Evolutionary conservation across 768 basidiomycete species (phyloP).

Genomic region (Kwoniella sp.): DNA sequence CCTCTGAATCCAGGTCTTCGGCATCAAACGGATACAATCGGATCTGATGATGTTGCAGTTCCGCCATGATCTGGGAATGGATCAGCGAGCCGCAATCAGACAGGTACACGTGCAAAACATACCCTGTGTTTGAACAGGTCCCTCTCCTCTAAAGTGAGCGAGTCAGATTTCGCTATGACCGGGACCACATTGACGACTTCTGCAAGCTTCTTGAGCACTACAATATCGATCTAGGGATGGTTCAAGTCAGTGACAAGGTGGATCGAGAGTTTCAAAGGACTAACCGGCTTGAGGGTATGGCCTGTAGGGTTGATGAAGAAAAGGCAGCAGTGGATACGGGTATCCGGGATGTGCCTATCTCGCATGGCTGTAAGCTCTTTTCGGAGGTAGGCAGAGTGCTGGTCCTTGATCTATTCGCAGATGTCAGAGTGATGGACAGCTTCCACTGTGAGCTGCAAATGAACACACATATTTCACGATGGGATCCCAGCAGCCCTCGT

Average conservation of each 20-base stretch:
- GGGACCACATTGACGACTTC: conserved; percentile 99
- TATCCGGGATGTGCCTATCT: conserved; percentile 96
- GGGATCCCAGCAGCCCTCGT: conserved; percentile 99
- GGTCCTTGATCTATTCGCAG: conserved; percentile 62
- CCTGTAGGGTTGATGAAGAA: conserved; percentile 99
- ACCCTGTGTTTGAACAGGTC: conserved; percentile 90
- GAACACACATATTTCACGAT: conserved; percentile 88
- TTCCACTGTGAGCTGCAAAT: too few species aligned
- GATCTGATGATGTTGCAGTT: conserved; percentile 85
- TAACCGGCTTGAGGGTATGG: conserved; percentile 76
- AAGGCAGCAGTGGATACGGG: conserved; percentile 94
- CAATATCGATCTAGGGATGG: conserved; percentile 74
- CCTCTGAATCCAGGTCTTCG: conserved; percentile 91
- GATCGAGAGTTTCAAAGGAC: too few species aligned
- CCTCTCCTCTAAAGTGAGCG: conserved; percentile 86
- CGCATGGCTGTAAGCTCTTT: conserved; percentile 99
- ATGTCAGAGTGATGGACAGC: too few species aligned
- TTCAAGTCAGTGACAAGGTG: too few species aligned
- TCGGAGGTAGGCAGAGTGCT: conserved; percentile 96
- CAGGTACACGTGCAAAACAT: conserved; percentile 15
- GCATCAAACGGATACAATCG: conserved; percentile 95
- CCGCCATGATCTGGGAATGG: conserved; percentile 72
- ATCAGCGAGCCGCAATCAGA: not conserved
- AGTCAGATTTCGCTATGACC: conserved; percentile 97
- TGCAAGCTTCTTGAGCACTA: conserved; percentile 97